Conservation (phyloP, 2,329 filamentous ascomycete genomes). For the Claviceps sp. region DNA sequence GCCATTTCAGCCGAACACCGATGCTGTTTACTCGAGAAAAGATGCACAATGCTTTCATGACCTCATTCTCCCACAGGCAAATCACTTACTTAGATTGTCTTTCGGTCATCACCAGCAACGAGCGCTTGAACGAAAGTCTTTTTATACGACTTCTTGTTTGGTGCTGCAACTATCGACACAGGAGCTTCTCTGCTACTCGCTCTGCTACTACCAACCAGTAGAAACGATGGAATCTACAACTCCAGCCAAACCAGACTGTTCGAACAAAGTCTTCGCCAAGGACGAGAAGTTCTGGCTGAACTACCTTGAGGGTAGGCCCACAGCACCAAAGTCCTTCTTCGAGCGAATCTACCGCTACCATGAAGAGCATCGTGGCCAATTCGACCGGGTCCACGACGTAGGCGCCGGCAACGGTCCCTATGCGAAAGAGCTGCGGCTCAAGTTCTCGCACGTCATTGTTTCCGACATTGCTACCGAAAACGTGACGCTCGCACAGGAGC, state of each 20-base stretch:
- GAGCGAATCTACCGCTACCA: slow-evolving; percentile 14
- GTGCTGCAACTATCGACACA: background rate
- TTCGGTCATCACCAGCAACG: no score
- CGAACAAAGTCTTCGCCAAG: slow-evolving; percentile 3
- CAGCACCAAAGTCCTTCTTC: slow-evolving; percentile 11
- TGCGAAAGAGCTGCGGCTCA: slow-evolving; percentile 6
- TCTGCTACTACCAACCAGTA: background rate
- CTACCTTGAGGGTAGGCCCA: slow-evolving; percentile 11
- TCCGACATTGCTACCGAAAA: slow-evolving; percentile 12
- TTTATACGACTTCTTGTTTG: no score
- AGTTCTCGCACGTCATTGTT: slow-evolving; percentile 12
- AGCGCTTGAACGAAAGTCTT: no score
- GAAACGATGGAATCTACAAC: background rate
- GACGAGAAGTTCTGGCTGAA: slow-evolving; percentile 13
- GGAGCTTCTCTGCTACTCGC: background rate
- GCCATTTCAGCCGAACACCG: background rate
- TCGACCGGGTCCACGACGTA: slow-evolving; percentile 11
- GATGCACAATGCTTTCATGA: background rate
- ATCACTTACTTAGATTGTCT: no score
- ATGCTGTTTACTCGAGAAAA: background rate
- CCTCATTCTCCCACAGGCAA: no score
- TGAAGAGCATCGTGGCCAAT: slow-evolving; percentile 4
- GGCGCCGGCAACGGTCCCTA: slow-evolving; percentile 13
- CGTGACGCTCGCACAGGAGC: slow-evolving; percentile 8
- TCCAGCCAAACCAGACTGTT: background rate